These are phyloP conservation scores for Hyparrhenia diplandra DNA, from an alignment of 176 grass and related monocot species.

Conservation along the genomic window DNA sequence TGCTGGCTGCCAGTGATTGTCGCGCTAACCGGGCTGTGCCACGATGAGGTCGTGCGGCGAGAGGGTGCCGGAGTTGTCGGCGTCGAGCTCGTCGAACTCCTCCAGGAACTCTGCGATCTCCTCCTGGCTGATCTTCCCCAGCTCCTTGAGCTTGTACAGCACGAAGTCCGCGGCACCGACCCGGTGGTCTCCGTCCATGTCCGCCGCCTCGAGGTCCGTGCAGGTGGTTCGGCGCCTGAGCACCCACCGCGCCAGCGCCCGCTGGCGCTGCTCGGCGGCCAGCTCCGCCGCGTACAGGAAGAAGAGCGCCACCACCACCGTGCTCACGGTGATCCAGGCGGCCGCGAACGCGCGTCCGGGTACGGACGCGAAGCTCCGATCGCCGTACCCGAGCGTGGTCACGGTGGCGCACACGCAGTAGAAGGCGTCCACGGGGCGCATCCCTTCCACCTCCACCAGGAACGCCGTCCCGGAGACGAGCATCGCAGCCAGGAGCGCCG, in stretches of 20 bases:
- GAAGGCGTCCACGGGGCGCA: slow-evolving; percentile 46
- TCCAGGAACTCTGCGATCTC: slow-evolving; percentile 49
- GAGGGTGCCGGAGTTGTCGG: slow-evolving; percentile 50
- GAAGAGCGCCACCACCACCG: slow-evolving; percentile 54
- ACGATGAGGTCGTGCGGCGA: slow-evolving; percentile 35
- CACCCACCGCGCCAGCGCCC: slow-evolving; percentile 45
- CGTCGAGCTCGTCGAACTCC: slow-evolving; percentile 62
- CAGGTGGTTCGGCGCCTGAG: slow-evolving; percentile 37
- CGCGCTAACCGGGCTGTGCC: not conserved
- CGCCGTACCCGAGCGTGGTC: slow-evolving; percentile 75
- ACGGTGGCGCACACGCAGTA: slow-evolving; percentile 67
- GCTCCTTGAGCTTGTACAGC: slow-evolving; percentile 69
- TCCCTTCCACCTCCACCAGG: slow-evolving; percentile 36
- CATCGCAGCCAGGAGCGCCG: not conserved
- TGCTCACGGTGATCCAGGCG: slow-evolving; percentile 63
- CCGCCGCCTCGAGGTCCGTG: slow-evolving; percentile 57
- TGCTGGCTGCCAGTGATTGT: not conserved
- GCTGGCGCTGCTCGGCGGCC: slow-evolving; percentile 44
- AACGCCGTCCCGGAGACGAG: slow-evolving; percentile 30
- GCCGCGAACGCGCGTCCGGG: slow-evolving; percentile 50
- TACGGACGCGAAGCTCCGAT: slow-evolving; percentile 42
- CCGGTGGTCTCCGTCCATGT: slow-evolving; percentile 38
- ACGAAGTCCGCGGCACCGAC: slow-evolving; percentile 53
- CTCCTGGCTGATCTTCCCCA: slow-evolving; percentile 56
- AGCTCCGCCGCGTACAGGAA: slow-evolving; percentile 66